phyloP scores from a whole-genome alignment of 1,139 yeast species.

The Pichia sp. region DNA sequence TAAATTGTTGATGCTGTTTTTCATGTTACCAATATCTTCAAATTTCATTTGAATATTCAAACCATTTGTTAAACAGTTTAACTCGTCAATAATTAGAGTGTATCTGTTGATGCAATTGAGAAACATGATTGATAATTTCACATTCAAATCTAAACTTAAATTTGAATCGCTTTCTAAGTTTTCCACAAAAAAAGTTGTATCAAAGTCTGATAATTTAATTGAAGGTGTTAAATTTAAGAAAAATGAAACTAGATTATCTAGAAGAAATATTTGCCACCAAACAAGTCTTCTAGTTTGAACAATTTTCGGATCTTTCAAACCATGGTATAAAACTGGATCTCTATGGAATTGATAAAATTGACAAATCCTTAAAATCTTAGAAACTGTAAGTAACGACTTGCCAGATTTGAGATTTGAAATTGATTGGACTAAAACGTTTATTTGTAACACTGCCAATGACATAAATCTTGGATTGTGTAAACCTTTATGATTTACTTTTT shows the following conservation, averaged over 20 bases:
- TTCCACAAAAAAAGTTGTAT: slow-evolving; percentile 43
- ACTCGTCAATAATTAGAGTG: slow-evolving; percentile 46
- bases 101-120: slow-evolving; percentile 41
- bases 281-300: slow-evolving; percentile 48
- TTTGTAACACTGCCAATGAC: slow-evolving; percentile 21
- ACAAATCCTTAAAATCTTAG: slow-evolving; percentile 21
- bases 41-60: slow-evolving; percentile 27
- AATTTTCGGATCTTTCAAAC: slow-evolving; percentile 41
- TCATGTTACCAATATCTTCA: slow-evolving; percentile 39
- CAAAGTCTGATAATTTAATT: slow-evolving; percentile 48
- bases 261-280: slow-evolving; percentile 62
- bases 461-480: slow-evolving; percentile 22
- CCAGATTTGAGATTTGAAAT: slow-evolving; percentile 22
- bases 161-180: slow-evolving; percentile 31
- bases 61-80: slow-evolving; percentile 35
- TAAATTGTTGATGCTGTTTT: slow-evolving; percentile 42
- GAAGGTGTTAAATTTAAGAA: slow-evolving; percentile 54
- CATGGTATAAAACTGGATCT: slow-evolving; percentile 49
- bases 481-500: slow-evolving; percentile 15
- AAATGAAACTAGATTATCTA: slow-evolving; percentile 53
- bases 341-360: slow-evolving; percentile 39
- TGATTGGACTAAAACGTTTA: slow-evolving; percentile 22
- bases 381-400: slow-evolving; percentile 19
- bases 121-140: slow-evolving; percentile 29
- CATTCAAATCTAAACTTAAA: slow-evolving; percentile 30